Conservation (phyloP, 2,329 filamentous ascomycete genomes). For the Talaromyces sp. region DNA sequence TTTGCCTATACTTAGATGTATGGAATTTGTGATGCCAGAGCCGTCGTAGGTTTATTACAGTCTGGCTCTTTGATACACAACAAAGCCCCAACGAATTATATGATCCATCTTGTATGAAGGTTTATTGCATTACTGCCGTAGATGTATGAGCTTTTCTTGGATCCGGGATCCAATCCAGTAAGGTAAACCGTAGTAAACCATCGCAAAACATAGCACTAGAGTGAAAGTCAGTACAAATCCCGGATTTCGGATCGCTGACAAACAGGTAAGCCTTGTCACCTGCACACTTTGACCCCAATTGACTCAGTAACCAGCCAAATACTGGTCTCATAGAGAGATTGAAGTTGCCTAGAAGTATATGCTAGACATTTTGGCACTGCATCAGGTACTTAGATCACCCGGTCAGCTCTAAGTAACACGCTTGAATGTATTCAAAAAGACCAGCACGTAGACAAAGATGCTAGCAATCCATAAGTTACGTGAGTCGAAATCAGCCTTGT, state of each 20-base stretch:
- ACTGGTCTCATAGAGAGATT: no score
- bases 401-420: neutral
- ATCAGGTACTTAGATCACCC: neutral
- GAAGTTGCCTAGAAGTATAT: neutral
- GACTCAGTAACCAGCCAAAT: neutral
- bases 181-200: no score
- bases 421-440: neutral
- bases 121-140: no score
- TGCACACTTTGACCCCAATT: neutral
- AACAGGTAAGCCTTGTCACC: neutral
- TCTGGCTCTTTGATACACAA: neutral
- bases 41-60: neutral
- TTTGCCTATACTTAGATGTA: no score
- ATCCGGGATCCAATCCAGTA: no score
- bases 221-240: neutral
- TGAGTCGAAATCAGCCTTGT: neutral
- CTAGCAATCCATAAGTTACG: neutral
- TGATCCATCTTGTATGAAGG: no score
- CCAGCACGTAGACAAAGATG: neutral
- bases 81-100: neutral
- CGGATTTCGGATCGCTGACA: neutral
- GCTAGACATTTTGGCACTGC: neutral
- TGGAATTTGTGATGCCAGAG: neutral
- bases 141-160: no score
- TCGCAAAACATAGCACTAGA: neutral